Percentiles rank a stretch among this genome's conserved stretches.
These are phyloP conservation scores for Alliaria petiolata DNA, from an alignment of 345 rosid genomes.

Conservation along the genomic window DNA sequence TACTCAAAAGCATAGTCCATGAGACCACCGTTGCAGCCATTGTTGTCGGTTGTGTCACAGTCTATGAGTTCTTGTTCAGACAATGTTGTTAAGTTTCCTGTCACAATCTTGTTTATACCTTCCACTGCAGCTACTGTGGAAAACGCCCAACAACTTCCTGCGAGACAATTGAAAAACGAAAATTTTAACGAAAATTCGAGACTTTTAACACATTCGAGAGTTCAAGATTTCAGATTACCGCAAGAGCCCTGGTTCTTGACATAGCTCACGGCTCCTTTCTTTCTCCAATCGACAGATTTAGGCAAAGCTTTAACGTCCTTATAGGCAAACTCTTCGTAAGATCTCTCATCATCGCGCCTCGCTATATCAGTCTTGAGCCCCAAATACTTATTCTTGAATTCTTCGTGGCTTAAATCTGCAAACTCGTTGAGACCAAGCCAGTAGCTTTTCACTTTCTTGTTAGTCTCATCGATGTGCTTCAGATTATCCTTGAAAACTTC, in stretches of 20 bases:
- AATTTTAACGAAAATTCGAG: neutral
- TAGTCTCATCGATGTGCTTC: conserved; percentile 65
- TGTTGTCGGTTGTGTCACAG: conserved; percentile 61
- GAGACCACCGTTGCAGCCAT: conserved; percentile 88
- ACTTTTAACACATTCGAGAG: neutral
- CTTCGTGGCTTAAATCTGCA: conserved; percentile 74
- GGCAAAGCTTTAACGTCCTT: conserved; percentile 43
- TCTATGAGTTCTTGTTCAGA: conserved; percentile 94
- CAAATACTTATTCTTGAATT: conserved; percentile 62
- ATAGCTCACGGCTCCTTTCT: conserved; percentile 71
- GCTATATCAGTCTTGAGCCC: conserved; percentile 42
- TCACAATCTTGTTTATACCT: conserved; percentile 73
- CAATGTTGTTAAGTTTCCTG: conserved; percentile 60
- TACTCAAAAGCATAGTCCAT: conserved; percentile 85
- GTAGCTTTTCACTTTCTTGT: conserved; percentile 52
- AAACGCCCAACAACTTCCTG: conserved; percentile 98
- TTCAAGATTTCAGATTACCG: conserved; percentile 33
- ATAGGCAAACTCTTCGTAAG: conserved; percentile 37
- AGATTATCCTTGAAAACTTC: conserved; percentile 71
- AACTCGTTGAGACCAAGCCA: conserved; percentile 83
- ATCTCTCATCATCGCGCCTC: conserved; percentile 19
- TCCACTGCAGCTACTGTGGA: conserved; percentile 87
- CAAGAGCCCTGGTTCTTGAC: conserved; percentile 93
- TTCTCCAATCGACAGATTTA: conserved; percentile 78
- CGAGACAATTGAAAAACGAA: neutral